Percentiles rank a stretch among this genome's conserved stretches.
These are phyloP conservation scores for Colletotrichum truncatum DNA, from an alignment of 2,329 filamentous ascomycete genomes.

Conservation along the genomic window DNA sequence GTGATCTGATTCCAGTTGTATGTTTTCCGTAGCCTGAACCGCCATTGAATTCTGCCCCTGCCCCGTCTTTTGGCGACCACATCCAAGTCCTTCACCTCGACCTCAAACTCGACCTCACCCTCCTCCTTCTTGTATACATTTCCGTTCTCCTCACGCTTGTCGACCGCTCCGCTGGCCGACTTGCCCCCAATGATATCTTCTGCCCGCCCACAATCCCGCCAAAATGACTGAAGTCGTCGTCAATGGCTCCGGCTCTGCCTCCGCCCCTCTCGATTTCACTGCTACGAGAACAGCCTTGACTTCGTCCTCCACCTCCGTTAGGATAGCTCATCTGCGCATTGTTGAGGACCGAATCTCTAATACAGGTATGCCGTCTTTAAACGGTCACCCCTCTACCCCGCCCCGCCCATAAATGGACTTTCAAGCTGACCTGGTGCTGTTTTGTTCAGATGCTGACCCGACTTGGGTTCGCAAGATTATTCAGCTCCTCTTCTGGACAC, in stretches of 20 bases:
- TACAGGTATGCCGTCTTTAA: conserved; percentile 54
- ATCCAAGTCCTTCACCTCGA: not conserved
- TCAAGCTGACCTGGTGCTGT: conserved; percentile 18
- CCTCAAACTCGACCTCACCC: not conserved
- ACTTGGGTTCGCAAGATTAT: conserved; percentile 66
- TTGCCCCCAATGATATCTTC: conserved; percentile 29
- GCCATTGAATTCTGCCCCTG: not conserved
- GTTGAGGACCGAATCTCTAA: conserved; percentile 66
- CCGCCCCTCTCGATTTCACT: conserved; percentile 57
- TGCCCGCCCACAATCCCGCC: conserved; percentile 33
- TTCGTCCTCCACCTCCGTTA: conserved; percentile 68
- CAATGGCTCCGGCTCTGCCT: conserved; percentile 42
- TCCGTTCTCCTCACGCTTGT: not conserved
- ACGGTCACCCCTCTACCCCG: not conserved
- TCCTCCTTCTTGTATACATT: not conserved
- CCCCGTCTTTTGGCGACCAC: not conserved
- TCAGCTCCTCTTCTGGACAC: conserved; percentile 83
- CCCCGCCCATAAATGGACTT: not conserved
- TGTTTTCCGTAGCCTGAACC: not conserved
- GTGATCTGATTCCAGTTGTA: no score
- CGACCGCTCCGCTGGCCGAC: conserved; percentile 19
- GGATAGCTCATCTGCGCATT: conserved; percentile 62
- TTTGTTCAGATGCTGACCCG: conserved; percentile 53
- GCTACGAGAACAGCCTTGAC: conserved; percentile 60
- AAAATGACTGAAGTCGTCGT: conserved; percentile 61